Conservation (phyloP, 23 red algal genomes). For the Gracilaria domingensis region DNA sequence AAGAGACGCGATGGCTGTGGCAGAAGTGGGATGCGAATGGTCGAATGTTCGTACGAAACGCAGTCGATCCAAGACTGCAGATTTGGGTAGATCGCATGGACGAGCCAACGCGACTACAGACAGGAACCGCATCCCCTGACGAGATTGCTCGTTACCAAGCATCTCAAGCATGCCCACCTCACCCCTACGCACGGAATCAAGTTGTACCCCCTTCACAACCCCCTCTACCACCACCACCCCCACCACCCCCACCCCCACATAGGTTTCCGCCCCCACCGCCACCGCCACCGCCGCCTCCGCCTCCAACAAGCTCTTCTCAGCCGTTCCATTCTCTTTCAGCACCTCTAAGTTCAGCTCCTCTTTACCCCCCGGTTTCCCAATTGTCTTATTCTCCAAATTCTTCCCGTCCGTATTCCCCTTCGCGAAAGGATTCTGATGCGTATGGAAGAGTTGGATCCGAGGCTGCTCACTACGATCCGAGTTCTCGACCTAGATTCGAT, state of each 20-base stretch:
- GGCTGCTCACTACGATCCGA: constrained; percentile 3
- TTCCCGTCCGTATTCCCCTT: constrained; percentile 4
- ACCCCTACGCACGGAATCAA: not conserved
- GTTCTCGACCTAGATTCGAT: constrained; percentile 23
- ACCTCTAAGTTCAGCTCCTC: constrained; percentile 2
- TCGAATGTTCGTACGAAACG: constrained; percentile 64
- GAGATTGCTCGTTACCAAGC: constrained; percentile 37
- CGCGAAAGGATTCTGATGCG: not conserved
- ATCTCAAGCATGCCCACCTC: not conserved
- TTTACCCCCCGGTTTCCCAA: constrained; percentile 19
- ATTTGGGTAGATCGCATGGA: constrained; percentile 69
- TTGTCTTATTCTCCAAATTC: constrained; percentile 8
- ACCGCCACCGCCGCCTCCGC: constrained; percentile 22
- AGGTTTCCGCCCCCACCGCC: constrained; percentile 35
- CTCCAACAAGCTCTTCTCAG: not conserved
- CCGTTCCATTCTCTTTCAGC: constrained; percentile 34
- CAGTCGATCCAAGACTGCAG: constrained; percentile 34
- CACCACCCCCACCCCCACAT: constrained; percentile 5
- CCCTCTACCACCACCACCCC: not conserved
- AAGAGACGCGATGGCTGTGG: constrained; percentile 70
- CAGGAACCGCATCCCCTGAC: constrained; percentile 46
- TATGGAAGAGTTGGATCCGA: not conserved
- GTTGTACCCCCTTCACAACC: not conserved
- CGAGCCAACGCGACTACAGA: not conserved
- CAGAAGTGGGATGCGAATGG: constrained; percentile 73